Conservation (phyloP, 2,329 filamentous ascomycete species). For the Diaporthe caulivora region DNA sequence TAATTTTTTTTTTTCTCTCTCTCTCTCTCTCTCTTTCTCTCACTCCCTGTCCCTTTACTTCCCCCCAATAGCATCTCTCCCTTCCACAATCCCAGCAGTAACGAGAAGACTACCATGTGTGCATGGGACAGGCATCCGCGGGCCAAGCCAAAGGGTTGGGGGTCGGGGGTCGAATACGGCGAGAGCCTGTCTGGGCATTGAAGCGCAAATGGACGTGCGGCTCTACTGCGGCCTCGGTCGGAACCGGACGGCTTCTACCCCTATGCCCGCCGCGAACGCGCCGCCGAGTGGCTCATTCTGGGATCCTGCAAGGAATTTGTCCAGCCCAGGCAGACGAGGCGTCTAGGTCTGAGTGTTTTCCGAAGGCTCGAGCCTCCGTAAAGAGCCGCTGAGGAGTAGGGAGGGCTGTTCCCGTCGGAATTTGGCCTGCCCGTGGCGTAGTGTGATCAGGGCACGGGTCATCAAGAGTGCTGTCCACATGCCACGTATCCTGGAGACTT, state of each 20-base stretch:
- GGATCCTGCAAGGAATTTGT: background rate
- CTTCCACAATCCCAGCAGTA: background rate
- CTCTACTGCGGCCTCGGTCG: background rate
- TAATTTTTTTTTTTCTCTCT: background rate
- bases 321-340: background rate
- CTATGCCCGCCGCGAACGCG: background rate
- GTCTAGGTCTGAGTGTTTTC: background rate
- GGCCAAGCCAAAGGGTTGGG: no score
- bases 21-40: no score
- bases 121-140: background rate
- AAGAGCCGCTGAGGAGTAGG: no score
- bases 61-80: no score
- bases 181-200: constrained; percentile 1
- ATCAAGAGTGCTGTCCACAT: background rate
- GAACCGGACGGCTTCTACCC: background rate
- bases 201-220: background rate
- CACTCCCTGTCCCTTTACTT: no score
- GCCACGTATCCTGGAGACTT: background rate
- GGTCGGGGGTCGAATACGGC: no score
- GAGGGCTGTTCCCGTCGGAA: background rate
- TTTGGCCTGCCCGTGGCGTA: background rate
- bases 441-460: background rate
- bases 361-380: no score
- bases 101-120: background rate
- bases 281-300: background rate